phyloP scores from a whole-genome alignment of 2,329 filamentous ascomycete species.

The Trichoderma endophyticum region DNA sequence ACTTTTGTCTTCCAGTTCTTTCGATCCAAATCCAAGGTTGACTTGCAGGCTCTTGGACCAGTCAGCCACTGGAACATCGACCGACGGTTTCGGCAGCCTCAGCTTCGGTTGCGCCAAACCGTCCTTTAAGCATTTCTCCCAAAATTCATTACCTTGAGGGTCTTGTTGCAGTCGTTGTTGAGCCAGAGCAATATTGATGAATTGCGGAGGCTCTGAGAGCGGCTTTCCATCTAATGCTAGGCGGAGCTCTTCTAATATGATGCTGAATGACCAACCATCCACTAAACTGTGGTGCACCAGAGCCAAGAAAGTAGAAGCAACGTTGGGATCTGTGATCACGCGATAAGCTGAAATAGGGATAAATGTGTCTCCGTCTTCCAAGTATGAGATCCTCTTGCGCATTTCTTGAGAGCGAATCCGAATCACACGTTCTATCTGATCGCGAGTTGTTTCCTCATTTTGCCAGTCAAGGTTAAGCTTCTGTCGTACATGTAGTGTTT shows the following conservation, averaged over 20 bases:
- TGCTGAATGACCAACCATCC: background rate
- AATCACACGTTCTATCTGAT: background rate
- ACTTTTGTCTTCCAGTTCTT: background rate
- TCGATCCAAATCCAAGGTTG: background rate
- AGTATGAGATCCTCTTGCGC: background rate
- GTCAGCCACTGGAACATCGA: background rate
- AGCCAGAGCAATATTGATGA: background rate
- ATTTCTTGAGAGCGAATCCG: background rate
- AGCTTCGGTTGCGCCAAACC: background rate
- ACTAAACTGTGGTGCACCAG: background rate
- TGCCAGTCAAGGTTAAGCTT: background rate
- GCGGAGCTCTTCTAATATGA: background rate
- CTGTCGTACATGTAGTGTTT: background rate
- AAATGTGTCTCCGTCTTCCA: background rate
- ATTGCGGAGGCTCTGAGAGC: background rate
- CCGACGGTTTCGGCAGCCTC: background rate
- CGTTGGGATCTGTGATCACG: background rate
- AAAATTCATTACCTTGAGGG: background rate
- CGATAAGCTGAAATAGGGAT: background rate
- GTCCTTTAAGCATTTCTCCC: background rate
- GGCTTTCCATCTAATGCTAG: background rate
- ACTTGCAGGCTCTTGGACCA: background rate
- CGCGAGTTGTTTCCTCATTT: background rate
- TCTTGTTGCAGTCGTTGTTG: background rate
- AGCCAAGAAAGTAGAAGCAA: background rate